A percentile compares a stretch with the other conserved stretches of the same genome.
Conservation (phyloP, 139 green algal species). For the Closterium sp. region DNA sequence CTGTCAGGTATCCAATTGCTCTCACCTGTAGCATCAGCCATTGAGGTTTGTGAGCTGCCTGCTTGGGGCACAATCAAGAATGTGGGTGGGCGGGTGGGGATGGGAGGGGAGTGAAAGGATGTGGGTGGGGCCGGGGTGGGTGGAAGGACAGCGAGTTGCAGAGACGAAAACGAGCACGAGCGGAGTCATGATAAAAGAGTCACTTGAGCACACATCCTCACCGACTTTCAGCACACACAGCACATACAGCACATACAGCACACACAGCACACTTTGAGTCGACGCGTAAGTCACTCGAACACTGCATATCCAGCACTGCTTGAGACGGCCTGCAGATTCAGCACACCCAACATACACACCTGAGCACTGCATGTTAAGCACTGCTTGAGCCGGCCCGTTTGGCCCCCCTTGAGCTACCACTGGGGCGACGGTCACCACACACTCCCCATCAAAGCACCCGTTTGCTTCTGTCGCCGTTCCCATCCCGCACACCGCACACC, state of each 20-base stretch:
- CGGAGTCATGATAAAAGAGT: too few species aligned
- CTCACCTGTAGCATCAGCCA: neutral
- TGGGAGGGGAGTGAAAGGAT: neutral
- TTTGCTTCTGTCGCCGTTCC: neutral
- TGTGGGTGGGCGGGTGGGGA: neutral
- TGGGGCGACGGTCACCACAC: neutral
- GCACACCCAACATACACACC: neutral
- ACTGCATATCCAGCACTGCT: too few species aligned
- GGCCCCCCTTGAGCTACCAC: neutral
- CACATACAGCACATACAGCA: too few species aligned
- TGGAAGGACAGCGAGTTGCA: too few species aligned
- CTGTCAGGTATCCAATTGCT: too few species aligned
- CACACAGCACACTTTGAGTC: neutral
- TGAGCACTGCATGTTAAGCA: neutral
- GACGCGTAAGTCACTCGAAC: too few species aligned
- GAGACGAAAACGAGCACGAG: too few species aligned
- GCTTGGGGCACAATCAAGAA: neutral
- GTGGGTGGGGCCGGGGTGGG: too few species aligned
- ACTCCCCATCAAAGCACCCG: neutral
- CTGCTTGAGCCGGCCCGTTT: neutral
- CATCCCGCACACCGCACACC: neutral
- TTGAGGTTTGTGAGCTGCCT: neutral
- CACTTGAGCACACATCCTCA: too few species aligned
- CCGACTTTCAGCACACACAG: too few species aligned
- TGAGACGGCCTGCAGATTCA: too few species aligned